Conservation (phyloP, 345 rosid species). For the Eucalyptus erythrocorys region DNA sequence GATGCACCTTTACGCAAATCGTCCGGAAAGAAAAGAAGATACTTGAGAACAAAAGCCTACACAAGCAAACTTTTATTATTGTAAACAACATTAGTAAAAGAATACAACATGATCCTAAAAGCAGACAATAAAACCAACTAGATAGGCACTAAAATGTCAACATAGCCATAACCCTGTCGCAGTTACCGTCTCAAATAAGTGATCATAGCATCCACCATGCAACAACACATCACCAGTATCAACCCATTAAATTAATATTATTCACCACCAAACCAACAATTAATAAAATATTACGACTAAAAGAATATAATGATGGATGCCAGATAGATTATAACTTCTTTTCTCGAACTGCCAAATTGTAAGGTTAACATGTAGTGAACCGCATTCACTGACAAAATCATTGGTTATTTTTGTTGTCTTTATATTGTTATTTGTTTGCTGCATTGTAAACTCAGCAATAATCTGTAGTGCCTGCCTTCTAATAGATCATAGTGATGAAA, state of each 20-base stretch:
- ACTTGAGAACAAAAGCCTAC: slow-evolving; percentile 95
- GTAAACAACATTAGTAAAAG: not conserved
- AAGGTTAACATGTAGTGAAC: not conserved
- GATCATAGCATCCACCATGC: not conserved
- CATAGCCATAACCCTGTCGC: not conserved
- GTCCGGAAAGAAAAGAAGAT: slow-evolving; percentile 77
- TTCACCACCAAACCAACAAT: not conserved
- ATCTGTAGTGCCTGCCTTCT: not conserved
- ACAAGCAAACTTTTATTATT: not conserved
- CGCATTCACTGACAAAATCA: not conserved
- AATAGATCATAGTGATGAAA: not conserved
- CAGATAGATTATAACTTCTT: not conserved
- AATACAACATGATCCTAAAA: not conserved
- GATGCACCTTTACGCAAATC: slow-evolving; percentile 34
- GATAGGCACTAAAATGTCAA: not conserved
- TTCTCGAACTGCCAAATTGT: not conserved
- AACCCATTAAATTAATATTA: not conserved
- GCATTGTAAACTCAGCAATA: not conserved
- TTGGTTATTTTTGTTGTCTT: not conserved
- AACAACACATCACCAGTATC: not conserved
- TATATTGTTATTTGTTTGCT: not conserved
- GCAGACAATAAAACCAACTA: not conserved
- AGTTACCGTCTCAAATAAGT: not conserved
- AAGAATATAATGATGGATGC: not conserved
- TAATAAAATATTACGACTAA: not conserved